A percentile compares a stretch with the other conserved stretches of the same genome.
These are phyloP conservation scores for Mariannaea elegans DNA, from an alignment of 2,329 filamentous ascomycete species.

Conservation along the genomic window DNA sequence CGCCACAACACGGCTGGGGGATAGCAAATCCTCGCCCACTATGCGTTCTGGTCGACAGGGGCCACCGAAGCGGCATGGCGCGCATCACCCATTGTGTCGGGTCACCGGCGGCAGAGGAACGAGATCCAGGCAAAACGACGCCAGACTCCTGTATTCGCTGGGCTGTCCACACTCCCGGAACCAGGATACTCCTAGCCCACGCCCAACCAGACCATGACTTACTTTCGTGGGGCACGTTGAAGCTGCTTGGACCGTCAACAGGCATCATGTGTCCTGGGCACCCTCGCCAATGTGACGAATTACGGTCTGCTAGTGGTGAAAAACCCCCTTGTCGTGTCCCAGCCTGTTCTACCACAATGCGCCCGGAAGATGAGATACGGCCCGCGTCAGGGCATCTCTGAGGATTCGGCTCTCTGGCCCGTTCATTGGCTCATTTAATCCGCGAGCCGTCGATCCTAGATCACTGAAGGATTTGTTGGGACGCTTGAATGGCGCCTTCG, in stretches of 20 bases:
- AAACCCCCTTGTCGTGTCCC: conserved; percentile 6
- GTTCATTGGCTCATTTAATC: conserved; percentile 13
- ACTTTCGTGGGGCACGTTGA: conserved; percentile 14
- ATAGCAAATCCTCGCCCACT: conserved; percentile 24
- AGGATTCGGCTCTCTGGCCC: conserved; percentile 21
- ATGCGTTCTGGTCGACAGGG: conserved; percentile 28
- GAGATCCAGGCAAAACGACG: conserved; percentile 31
- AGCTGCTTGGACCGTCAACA: conserved; percentile 18
- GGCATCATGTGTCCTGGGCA: conserved; percentile 4
- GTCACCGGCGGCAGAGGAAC: conserved; percentile 30
- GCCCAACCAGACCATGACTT: neutral
- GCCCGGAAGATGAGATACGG: conserved; percentile 23
- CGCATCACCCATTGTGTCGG: conserved; percentile 43
- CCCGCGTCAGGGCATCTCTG: conserved; percentile 18
- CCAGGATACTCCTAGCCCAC: conserved; percentile 2
- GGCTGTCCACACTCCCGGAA: conserved; percentile 7
- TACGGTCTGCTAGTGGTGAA: neutral
- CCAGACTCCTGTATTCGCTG: conserved; percentile 17
- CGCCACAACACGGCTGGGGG: conserved; percentile 22
- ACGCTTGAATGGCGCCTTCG: conserved; percentile 3
- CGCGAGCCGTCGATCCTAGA: conserved; percentile 23
- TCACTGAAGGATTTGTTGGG: conserved; percentile 22
- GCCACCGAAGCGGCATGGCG: conserved; percentile 38
- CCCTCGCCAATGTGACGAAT: neutral
- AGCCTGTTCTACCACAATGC: conserved; percentile 8